Base-by-base conservation (phyloP, 108 stramenopile genomes). In the Cylindrotheca closterium region DNA sequence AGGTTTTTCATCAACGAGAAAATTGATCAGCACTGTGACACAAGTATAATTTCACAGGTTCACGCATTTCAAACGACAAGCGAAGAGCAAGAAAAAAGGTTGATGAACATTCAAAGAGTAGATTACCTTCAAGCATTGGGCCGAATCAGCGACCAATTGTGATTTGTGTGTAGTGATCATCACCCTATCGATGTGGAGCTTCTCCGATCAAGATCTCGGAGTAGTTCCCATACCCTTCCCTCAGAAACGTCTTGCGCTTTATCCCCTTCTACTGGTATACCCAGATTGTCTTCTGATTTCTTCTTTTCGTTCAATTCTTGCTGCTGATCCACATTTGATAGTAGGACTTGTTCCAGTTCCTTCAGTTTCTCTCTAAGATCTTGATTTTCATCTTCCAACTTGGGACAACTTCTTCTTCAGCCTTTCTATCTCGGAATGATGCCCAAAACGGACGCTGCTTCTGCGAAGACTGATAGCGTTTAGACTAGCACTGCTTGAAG, bases 301-400 rank as follows among this genome's bases (percentile, higher is more conserved):
- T 67, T 67, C 66, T 56, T 58, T 57, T 67, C 66, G 19, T 67
- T 19, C 5, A 5, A 7, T 7, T 8, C 55, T 26, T 17, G 5
- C 22, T 10, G 8, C 17, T 27, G 15, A 15, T n/a, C 26, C 4
- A 30, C 55, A 3, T 60, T 8, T 17, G n/a, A 0, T 15, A 23
- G 33, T 29, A 24, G 29, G 26, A 30, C 18, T 29, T 56, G 25
- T 60, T 64, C 37, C 30, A 73, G 30, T 29, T 53, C 51, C 12
- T 28, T 5, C 3, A 73, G 25, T 52, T 73, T 47, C 26, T 60
- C 33, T 19, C 64, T 31, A 10, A 73, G 26, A 21, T 29, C 31
- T 2, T 19, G 30, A 60, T 73, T 73, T 45, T 73, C 71, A n/a
- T 58, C 23, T 58, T 65, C 58, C 4, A n/a, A 64, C 30, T 17